phyloP scores from a whole-genome alignment of 371 early-diverging fungal genomes.

The Mucor indicus region DNA sequence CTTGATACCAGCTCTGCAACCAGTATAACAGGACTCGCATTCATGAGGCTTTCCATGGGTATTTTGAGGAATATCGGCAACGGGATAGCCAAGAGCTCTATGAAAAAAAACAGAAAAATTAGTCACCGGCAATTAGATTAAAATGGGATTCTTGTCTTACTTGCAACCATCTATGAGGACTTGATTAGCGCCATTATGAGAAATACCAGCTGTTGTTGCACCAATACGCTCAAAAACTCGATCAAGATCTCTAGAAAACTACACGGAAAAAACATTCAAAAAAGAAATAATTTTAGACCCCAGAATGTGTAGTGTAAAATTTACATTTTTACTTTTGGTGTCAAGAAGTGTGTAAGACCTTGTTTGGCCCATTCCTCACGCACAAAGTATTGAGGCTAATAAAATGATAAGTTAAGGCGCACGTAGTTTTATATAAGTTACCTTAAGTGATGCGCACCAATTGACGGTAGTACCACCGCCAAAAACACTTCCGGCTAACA shows the following conservation, averaged over 20 bases:
- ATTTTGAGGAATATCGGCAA: slow-evolving; percentile 66
- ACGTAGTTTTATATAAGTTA: slow-evolving; percentile 10
- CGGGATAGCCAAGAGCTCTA: slow-evolving; percentile 60
- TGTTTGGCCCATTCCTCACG: slow-evolving; percentile 74
- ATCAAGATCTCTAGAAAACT: slow-evolving; percentile 49
- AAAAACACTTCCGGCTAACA: slow-evolving; percentile 63
- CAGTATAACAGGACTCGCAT: slow-evolving; percentile 68
- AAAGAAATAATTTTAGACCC: background rate
- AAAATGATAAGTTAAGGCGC: background rate
- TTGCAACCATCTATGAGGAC: slow-evolving; percentile 64
- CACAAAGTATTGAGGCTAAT: slow-evolving; percentile 54
- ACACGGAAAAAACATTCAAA: background rate
- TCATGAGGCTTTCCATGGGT: slow-evolving; percentile 55
- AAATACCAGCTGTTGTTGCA: slow-evolving; percentile 48
- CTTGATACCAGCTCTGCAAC: slow-evolving; percentile 73
- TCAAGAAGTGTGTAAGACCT: slow-evolving; percentile 56
- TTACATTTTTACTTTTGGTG: slow-evolving; percentile 24
- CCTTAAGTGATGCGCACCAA: slow-evolving; percentile 72
- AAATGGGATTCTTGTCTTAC: slow-evolving; percentile 23
- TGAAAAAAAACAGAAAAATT: slow-evolving; percentile 8
- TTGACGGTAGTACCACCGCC: slow-evolving; percentile 72
- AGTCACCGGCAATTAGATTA: too few species aligned
- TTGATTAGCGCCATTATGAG: slow-evolving; percentile 63
- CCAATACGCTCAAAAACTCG: slow-evolving; percentile 56
- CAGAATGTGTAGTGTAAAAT: background rate